Evolutionary conservation across 164 flowering plant genomes (phyloP).

Genomic region (Paratinospora sagittata): DNA sequence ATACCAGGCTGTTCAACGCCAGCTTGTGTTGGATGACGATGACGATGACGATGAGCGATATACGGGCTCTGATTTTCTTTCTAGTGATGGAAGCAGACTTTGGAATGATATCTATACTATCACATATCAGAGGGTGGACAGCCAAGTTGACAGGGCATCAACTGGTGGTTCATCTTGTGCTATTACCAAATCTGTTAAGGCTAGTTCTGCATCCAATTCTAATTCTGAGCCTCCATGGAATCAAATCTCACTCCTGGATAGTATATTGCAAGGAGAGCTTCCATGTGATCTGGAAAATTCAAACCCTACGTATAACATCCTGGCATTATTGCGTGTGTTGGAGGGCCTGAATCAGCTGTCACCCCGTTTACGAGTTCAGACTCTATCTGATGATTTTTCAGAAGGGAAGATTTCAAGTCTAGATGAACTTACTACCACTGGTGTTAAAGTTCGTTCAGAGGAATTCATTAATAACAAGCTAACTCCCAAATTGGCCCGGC

Average conservation of each 20-base stretch:
- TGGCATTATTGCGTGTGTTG: slow-evolving; percentile 74
- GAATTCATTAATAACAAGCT: slow-evolving; percentile 85
- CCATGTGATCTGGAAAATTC: slow-evolving; percentile 92
- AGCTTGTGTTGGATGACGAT: slow-evolving; percentile 72
- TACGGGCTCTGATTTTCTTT: slow-evolving; percentile 53
- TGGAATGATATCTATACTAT: slow-evolving; percentile 89
- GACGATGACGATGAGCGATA: slow-evolving; percentile 68
- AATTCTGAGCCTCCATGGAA: slow-evolving; percentile 40
- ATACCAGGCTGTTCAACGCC: slow-evolving; percentile 90
- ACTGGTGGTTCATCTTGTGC: slow-evolving; percentile 37
- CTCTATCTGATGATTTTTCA: slow-evolving; percentile 53
- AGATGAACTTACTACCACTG: slow-evolving; percentile 45
- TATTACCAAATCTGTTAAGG: slow-evolving; percentile 51
- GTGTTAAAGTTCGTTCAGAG: slow-evolving; percentile 54
- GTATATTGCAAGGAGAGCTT: slow-evolving; percentile 85
- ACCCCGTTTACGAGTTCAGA: slow-evolving; percentile 65
- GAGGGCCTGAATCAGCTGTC: slow-evolving; percentile 92
- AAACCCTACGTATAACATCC: slow-evolving; percentile 73
- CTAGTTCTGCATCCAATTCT: slow-evolving; percentile 40
- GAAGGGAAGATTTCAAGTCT: slow-evolving; percentile 55
- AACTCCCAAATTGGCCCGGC: slow-evolving; percentile 90
- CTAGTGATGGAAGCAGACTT: slow-evolving; percentile 81
- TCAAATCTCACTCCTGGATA: slow-evolving; percentile 71
- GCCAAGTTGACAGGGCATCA: slow-evolving; percentile 47
- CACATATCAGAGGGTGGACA: slow-evolving; percentile 77